phyloP scores from a whole-genome alignment of 2,329 filamentous ascomycete genomes.

The Akanthomyces muscarius region DNA sequence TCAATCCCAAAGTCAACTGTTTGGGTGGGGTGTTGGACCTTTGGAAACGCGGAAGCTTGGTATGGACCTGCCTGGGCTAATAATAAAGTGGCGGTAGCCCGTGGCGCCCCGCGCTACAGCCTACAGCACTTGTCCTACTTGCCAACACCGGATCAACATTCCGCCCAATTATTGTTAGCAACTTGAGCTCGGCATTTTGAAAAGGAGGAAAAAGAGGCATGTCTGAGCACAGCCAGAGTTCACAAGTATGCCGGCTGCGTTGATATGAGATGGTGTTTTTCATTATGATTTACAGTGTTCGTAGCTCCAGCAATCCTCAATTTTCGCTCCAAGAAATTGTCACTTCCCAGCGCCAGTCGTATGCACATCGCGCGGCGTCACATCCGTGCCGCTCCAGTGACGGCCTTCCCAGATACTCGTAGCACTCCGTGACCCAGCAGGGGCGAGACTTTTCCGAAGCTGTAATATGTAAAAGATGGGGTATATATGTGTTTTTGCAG shows the following conservation, averaged over 20 bases:
- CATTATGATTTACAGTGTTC: slow-evolving; percentile 6
- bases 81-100: slow-evolving; percentile 8
- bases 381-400: not conserved
- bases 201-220: not conserved
- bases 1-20: slow-evolving; percentile 12
- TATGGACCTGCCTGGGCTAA: slow-evolving; percentile 8
- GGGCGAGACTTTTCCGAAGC: not conserved
- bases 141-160: not conserved
- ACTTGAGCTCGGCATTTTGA: no score
- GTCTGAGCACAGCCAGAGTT: not conserved
- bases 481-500: not conserved
- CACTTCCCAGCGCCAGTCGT: not conserved
- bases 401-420: not conserved
- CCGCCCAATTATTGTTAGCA: not conserved
- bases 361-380: not conserved
- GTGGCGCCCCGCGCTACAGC: slow-evolving; percentile 7
- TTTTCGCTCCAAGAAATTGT: not conserved
- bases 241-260: not conserved
- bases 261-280: not conserved
- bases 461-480: not conserved
- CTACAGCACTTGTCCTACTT: not conserved
- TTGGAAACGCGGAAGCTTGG: slow-evolving; percentile 13
- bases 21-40: slow-evolving; percentile 15
- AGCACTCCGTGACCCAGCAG: not conserved
- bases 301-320: slow-evolving; percentile 8